Percentiles rank a stretch among this genome's conserved stretches.
Evolutionary conservation across 2,329 filamentous ascomycete genomes (phyloP).

Genomic region (Cryphonectria japonica): DNA sequence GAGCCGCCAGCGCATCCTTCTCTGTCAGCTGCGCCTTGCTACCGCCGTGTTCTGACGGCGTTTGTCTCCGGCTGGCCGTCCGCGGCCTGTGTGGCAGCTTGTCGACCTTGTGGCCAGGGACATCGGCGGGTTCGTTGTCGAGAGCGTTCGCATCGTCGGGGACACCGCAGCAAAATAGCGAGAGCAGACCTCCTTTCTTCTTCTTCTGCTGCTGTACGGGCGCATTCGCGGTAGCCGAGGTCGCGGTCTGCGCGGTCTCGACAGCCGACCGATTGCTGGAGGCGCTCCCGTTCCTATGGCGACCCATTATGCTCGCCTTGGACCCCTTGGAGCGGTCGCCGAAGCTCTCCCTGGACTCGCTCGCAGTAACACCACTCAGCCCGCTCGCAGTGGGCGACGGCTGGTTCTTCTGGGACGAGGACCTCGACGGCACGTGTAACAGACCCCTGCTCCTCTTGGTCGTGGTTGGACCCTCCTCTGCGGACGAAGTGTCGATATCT

Average conservation of each 20-base stretch:
- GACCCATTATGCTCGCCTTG: slow-evolving; percentile 65
- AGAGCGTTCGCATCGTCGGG: slow-evolving; percentile 62
- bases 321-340: slow-evolving; percentile 68
- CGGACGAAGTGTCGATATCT: slow-evolving; percentile 46
- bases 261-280: slow-evolving; percentile 65
- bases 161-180: slow-evolving; percentile 69
- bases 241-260: slow-evolving; percentile 56
- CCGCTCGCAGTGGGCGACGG: slow-evolving; percentile 63
- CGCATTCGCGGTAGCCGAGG: slow-evolving; percentile 52
- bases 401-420: slow-evolving; percentile 64
- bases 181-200: slow-evolving; percentile 59
- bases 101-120: slow-evolving; percentile 59
- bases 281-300: slow-evolving; percentile 68
- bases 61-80: slow-evolving; percentile 57
- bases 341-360: slow-evolving; percentile 64
- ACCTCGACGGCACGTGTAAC: slow-evolving; percentile 64
- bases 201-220: slow-evolving; percentile 56
- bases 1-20: slow-evolving; percentile 49
- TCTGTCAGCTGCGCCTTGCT: slow-evolving; percentile 51
- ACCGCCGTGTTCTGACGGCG: slow-evolving; percentile 53
- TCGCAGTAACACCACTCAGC: slow-evolving; percentile 62
- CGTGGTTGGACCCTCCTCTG: slow-evolving; percentile 46
- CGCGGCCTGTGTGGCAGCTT: slow-evolving; percentile 58
- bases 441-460: slow-evolving; percentile 56
- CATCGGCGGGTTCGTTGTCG: slow-evolving; percentile 57